Base-by-base conservation (phyloP, 257 asterid genomes). In the Voacanga thouarsii region DNA sequence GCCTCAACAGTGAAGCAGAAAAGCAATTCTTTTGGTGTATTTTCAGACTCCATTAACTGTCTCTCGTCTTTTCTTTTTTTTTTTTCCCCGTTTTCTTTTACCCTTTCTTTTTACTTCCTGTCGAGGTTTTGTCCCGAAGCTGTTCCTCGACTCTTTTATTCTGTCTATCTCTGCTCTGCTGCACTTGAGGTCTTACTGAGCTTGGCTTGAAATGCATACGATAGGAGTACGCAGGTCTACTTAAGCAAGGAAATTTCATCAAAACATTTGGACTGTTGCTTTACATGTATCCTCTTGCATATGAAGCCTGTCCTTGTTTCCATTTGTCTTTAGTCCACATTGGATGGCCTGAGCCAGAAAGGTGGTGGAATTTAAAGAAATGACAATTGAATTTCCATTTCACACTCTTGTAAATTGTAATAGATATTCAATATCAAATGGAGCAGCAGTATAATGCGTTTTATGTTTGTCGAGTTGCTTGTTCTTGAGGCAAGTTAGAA, bases 401-500 rank as follows among this genome's bases (percentile, higher is more conserved):
- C 55, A 33, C 1, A 49, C 10, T 49, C 55, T 49, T 49, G 55
- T 49, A 49, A 49, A 49, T 49, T 49, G 55, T 49, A 10, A 49
- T 49, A 49, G 14, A 10, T 49, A 49, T 49, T 44, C 9, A 44
- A 44, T 24, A 41, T 43, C 26, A 41, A 44, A 41, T 24, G 43
- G 37, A 72, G 39, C 50, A 23, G 0, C 4, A 51, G 2, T 44
- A 15, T 5, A 9, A 55, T 56, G 56, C 45, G 0, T 7, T 4
- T 37, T 28, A 5, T 53, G 30, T 24, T n/a, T 19, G 15, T 23
- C 6, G 21, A 80, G 77, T 12, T 24, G 24, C 24, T 71, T 28
- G 21, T 63, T 16, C 50, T 23, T 74, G 90, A 87, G 82, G 37
- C 37, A 33, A 43, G 47, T 43, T 43, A 4, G 51, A 47, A 47